A percentile compares a stretch with the other conserved stretches of the same genome.
Conservation (phyloP, 208 protist genomes). For the Trypanosoma avium region DNA sequence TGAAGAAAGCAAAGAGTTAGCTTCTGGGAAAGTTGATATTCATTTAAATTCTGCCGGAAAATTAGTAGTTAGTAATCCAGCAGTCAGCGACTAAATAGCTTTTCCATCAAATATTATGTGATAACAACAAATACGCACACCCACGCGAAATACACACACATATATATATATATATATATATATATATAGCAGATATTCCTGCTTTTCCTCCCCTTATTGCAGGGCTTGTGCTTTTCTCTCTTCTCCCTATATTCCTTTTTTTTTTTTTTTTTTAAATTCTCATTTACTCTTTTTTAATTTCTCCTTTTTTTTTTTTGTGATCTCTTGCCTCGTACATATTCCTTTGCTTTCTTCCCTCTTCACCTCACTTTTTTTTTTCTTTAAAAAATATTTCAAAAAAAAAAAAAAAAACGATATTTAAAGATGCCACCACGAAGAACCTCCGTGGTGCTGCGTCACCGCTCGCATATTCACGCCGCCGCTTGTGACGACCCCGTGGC, state of each 20-base stretch:
- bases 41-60: constrained; percentile 39
- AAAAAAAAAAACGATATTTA: too few relatives aligned
- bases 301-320: background rate
- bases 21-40: constrained; percentile 44
- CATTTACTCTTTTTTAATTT: background rate
- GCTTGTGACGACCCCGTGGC: constrained; percentile 36
- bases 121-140: too few relatives aligned
- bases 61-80: constrained; percentile 15
- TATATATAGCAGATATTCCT: background rate
- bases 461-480: constrained; percentile 25
- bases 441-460: constrained; percentile 5
- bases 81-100: constrained; percentile 6
- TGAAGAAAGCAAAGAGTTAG: constrained; percentile 49
- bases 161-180: constrained; percentile 5
- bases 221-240: background rate
- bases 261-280: background rate
- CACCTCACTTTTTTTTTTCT: constrained; percentile 24
- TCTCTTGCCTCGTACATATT: background rate
- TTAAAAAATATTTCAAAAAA: background rate
- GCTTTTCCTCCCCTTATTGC: background rate
- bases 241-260: constrained; percentile 1
- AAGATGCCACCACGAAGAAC: constrained; percentile 33
- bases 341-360: background rate
- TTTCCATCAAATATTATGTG: too few relatives aligned
- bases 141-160: too few relatives aligned